These are phyloP conservation scores for Ramaria sp. DNA, from an alignment of 768 basidiomycete genomes.

Conservation along the genomic window DNA sequence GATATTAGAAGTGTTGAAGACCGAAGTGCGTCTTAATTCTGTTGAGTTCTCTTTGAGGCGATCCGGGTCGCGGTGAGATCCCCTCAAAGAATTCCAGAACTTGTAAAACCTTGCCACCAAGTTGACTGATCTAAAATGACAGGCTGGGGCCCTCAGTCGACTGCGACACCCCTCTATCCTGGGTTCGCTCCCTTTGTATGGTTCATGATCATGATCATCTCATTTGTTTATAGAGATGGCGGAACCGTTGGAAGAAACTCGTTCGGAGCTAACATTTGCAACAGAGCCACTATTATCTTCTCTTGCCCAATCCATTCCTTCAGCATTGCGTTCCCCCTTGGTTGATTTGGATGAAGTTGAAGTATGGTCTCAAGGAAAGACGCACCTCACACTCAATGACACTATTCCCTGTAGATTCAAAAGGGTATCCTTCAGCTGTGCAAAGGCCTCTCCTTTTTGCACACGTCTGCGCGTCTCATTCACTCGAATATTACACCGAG, in stretches of 20 bases:
- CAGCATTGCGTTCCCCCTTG: constrained; percentile 42
- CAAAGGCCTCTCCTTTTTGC: constrained; percentile 84
- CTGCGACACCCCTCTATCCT: constrained; percentile 90
- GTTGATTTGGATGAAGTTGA: constrained; percentile 96
- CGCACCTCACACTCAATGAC: background rate
- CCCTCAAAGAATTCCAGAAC: background rate
- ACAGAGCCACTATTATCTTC: constrained; percentile 85
- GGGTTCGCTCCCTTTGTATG: constrained; percentile 33
- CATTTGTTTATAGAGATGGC: constrained; percentile 99
- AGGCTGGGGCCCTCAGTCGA: constrained; percentile 78
- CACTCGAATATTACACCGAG: constrained; percentile 88
- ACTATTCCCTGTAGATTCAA: constrained; percentile 52
- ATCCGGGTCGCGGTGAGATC: background rate
- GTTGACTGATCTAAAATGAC: background rate
- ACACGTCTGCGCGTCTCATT: constrained; percentile 83
- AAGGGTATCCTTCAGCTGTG: constrained; percentile 92
- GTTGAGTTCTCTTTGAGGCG: background rate
- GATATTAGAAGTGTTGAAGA: constrained; percentile 76
- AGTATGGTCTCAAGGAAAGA: constrained; percentile 32
- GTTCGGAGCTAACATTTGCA: constrained; percentile 82
- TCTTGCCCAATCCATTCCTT: constrained; percentile 64
- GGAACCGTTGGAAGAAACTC: constrained; percentile 90
- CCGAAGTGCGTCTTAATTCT: constrained; percentile 51
- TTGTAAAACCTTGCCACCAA: background rate
- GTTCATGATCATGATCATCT: too few relatives aligned